phyloP scores from a whole-genome alignment of 2,329 filamentous ascomycete genomes.

The Seiridium unicorne region DNA sequence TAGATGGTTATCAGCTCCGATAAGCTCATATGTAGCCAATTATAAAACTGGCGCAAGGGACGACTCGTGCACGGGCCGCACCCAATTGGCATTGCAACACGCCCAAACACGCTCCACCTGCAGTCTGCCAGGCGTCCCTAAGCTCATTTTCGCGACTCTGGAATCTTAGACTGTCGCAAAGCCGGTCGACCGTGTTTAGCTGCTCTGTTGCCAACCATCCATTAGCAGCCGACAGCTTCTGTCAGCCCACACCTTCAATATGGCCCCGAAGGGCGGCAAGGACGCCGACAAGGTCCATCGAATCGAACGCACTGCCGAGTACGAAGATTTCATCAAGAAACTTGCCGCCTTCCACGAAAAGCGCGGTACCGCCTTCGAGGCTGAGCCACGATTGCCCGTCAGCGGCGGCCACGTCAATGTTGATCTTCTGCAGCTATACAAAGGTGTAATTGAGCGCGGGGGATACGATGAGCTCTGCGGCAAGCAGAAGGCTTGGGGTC shows the following conservation, averaged over 20 bases:
- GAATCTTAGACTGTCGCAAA: not conserved
- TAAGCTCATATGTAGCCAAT: not conserved
- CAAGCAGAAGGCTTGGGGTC: constrained; percentile 84
- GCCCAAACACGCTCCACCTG: not conserved
- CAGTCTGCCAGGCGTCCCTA: not conserved
- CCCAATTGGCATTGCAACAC: not conserved
- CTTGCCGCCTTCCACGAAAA: constrained; percentile 73
- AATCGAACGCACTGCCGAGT: constrained; percentile 66
- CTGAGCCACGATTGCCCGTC: constrained; percentile 59
- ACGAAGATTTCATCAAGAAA: constrained; percentile 74
- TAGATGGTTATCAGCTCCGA: not conserved
- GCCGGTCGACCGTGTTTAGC: not conserved
- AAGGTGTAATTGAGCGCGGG: constrained; percentile 71
- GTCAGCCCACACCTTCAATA: constrained; percentile 14
- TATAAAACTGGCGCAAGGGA: not conserved
- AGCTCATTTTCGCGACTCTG: constrained; percentile 4
- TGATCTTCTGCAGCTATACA: constrained; percentile 77
- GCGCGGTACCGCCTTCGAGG: constrained; percentile 75
- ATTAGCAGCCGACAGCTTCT: not conserved
- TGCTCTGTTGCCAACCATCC: constrained; percentile 29
- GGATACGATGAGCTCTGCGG: constrained; percentile 84
- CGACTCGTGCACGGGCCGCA: not conserved
- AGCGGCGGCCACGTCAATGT: constrained; percentile 76
- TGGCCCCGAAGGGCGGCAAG: constrained; percentile 26
- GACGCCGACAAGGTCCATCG: constrained; percentile 24